Percentiles rank a stretch among this genome's conserved stretches.
Conservation (phyloP, 1,139 yeast species). For the Yamadazyma songkhlaensis region DNA sequence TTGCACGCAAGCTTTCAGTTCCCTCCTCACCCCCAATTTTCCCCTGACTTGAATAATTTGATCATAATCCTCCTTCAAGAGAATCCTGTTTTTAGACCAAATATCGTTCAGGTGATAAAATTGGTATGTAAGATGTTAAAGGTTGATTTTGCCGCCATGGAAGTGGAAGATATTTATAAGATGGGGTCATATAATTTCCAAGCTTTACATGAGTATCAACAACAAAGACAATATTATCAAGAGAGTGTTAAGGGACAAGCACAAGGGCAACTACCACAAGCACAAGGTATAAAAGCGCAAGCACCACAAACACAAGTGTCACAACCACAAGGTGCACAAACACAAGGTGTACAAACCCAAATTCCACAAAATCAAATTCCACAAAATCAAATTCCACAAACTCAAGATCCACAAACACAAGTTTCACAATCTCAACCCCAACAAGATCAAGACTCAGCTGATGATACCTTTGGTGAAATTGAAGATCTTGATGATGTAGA, state of each 20-base stretch:
- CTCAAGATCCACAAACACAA: neutral
- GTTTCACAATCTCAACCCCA: neutral
- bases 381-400: neutral
- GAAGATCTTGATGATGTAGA: constrained; percentile 41
- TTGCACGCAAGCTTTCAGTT: constrained; percentile 64
- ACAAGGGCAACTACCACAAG: constrained; percentile 8
- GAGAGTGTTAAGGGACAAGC: constrained; percentile 19
- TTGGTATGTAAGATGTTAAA: constrained; percentile 33
- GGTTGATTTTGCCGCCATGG: constrained; percentile 24
- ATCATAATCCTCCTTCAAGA: constrained; percentile 78
- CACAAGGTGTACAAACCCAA: neutral
- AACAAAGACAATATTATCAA: constrained; percentile 36
- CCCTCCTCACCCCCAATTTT: constrained; percentile 52
- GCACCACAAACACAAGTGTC: neutral
- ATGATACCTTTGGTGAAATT: constrained; percentile 20
- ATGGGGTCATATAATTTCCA: constrained; percentile 43
- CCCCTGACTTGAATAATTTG: constrained; percentile 65
- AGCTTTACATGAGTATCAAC: constrained; percentile 45
- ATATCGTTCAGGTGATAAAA: constrained; percentile 65
- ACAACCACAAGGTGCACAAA: neutral
- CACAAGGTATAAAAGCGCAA: neutral
- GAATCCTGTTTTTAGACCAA: constrained; percentile 81
- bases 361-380: neutral
- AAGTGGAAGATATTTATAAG: constrained; percentile 37
- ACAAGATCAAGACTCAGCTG: neutral